These are phyloP conservation scores for Tillandsia fasciculata DNA, from an alignment of 176 grass and related monocot species.

Conservation along the genomic window DNA sequence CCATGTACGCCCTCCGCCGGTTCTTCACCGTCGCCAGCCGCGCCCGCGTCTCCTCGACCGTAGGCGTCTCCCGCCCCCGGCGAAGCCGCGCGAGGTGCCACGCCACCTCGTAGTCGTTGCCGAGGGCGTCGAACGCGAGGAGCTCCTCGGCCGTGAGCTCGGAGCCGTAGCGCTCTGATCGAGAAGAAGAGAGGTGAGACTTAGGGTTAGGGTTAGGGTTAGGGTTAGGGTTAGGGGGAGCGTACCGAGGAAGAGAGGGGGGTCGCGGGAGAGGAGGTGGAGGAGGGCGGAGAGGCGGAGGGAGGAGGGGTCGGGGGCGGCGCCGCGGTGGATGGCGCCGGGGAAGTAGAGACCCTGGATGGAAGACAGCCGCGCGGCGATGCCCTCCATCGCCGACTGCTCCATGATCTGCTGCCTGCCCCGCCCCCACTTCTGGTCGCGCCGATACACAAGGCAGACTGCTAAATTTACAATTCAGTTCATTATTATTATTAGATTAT, in stretches of 20 bases:
- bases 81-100: slow-evolving; percentile 72
- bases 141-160: slow-evolving; percentile 39
- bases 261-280: slow-evolving; percentile 68
- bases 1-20: slow-evolving; percentile 55
- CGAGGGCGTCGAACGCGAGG: slow-evolving; percentile 51
- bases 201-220: neutral
- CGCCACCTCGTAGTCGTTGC: slow-evolving; percentile 58
- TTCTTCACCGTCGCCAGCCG: slow-evolving; percentile 46
- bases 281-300: slow-evolving; percentile 35
- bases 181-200: neutral
- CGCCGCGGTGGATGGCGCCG: slow-evolving; percentile 39
- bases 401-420: slow-evolving; percentile 32
- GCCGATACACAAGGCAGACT: too few species aligned
- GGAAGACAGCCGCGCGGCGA: slow-evolving; percentile 60
- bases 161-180: slow-evolving; percentile 57
- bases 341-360: slow-evolving; percentile 81
- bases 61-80: neutral
- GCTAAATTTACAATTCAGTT: too few species aligned
- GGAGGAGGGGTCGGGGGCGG: slow-evolving; percentile 12
- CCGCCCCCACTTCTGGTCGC: too few species aligned
- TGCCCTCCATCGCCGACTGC: slow-evolving; percentile 51
- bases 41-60: slow-evolving; percentile 13
- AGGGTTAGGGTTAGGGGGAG: neutral
- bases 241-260: slow-evolving; percentile 69
- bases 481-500: too few species aligned